Evolutionary conservation across 352 stramenopile genomes (phyloP), one percentile per base, ranked within the genome.

Genomic region (Phytopythium aichiense): DNA sequence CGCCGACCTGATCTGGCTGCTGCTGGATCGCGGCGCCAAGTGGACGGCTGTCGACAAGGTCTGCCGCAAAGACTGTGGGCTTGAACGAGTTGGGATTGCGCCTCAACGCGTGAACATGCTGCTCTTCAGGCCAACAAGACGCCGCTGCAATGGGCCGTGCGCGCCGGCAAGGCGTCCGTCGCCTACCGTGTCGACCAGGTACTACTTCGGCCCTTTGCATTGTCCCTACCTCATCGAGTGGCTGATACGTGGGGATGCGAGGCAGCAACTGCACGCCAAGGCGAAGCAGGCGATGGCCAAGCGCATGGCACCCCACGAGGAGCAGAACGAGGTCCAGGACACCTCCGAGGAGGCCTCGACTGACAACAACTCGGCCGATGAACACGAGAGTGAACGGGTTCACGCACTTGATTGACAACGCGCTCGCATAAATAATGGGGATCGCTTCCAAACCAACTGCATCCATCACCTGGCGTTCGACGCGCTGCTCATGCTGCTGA

Each of bases 161-260:
- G 74, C 16, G 77, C 77, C 20, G 84, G 84, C 46, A 86, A 91
- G 62, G 80, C 82, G 0, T 89, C 84, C 16, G 67, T 90, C 46
- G 75, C 79, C 38, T 91, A 94, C 61, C 79, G 81, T 30, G 70
- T 94, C 23, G 84, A 94, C 53, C 82, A 92, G 69, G 79, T 83
- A 54, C 22, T 22, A 5, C 60, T 6, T 55, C 35, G 12, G 35
- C 35, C 15, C 20, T 0, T 31, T 12, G n/a, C 43, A 15, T 25
- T n/a, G 43, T 49, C 45, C 22, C 30, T 3, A 30, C 16, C 28
- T 31, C 15, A 23, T 58, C 45, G 22, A 2, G 7, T 7, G 22
- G 31, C 22, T 53, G 13, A 13, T 13, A 4, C 15, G 22, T 16
- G 18, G 42, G 42, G 22, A 45, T 23, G 42, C 9, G 13, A 18